Conservation (phyloP, 208 protist genomes). For the Trypanosoma platydactyli region DNA sequence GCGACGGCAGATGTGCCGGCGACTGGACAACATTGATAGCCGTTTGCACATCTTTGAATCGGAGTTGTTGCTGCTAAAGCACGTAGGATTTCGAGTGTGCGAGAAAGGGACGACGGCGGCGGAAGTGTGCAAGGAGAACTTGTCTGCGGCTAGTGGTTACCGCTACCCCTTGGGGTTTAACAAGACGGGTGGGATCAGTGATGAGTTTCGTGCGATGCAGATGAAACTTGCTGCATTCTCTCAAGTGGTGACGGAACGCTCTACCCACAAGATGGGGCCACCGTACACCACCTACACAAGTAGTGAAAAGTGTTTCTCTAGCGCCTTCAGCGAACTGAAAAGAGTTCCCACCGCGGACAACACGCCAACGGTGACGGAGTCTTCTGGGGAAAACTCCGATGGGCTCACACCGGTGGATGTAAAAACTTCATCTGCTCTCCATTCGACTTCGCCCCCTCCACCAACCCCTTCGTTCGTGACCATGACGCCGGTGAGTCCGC, state of each 20-base stretch:
- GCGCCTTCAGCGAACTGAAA: too few relatives aligned
- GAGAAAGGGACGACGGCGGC: too few relatives aligned
- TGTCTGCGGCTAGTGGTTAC: too few relatives aligned
- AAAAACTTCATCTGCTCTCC: neutral
- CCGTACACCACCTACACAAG: too few relatives aligned
- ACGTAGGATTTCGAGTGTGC: neutral
- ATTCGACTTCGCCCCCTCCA: neutral
- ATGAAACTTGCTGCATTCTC: too few relatives aligned
- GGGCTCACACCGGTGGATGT: slow-evolving; percentile 4
- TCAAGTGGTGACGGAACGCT: too few relatives aligned
- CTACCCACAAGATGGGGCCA: too few relatives aligned
- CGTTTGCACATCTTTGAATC: slow-evolving; percentile 14
- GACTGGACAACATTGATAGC: slow-evolving; percentile 12
- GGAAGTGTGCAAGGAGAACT: too few relatives aligned
- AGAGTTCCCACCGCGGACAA: neutral
- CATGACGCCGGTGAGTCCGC: neutral
- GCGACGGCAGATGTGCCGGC: slow-evolving; percentile 10
- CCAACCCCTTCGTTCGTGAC: slow-evolving; percentile 2
- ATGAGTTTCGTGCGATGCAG: too few relatives aligned
- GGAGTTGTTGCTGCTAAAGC: neutral
- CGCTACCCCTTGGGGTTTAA: too few relatives aligned
- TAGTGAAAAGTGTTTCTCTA: too few relatives aligned
- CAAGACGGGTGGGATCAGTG: too few relatives aligned
- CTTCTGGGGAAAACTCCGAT: neutral
- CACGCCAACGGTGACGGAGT: neutral